Conservation (phyloP, 1,139 yeast genomes). For the Yamadazyma mexicana region DNA sequence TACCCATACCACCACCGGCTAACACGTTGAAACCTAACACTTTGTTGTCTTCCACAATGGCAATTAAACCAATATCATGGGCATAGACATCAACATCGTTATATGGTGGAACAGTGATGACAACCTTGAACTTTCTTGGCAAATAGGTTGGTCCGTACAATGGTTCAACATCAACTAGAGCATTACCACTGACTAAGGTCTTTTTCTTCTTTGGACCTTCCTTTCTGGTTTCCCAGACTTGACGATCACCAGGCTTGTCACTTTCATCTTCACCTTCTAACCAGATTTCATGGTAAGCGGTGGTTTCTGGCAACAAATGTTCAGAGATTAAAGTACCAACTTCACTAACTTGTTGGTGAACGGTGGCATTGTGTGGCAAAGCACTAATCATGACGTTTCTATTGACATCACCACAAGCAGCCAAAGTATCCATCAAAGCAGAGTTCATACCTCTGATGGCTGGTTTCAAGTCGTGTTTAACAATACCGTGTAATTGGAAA, state of each 20-base stretch:
- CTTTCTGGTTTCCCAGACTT: conserved; percentile 70
- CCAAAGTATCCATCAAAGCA: conserved; percentile 87
- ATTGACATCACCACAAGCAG: conserved; percentile 98
- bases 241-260: conserved; percentile 67
- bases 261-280: conserved; percentile 79
- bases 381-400: conserved; percentile 94
- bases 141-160: conserved; percentile 82
- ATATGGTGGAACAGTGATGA: conserved; percentile 93
- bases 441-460: conserved; percentile 93
- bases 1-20: conserved; percentile 99
- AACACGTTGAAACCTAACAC: conserved; percentile 80
- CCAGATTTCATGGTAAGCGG: conserved; percentile 98
- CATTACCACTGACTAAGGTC: conserved; percentile 83
- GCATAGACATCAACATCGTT: conserved; percentile 97
- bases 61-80: conserved; percentile 89
- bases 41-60: conserved; percentile 72
- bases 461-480: conserved; percentile 85
- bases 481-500: conserved; percentile 93
- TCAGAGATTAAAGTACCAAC: conserved; percentile 72
- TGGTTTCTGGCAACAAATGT: conserved; percentile 82
- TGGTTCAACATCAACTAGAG: conserved; percentile 85
- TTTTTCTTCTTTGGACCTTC: conserved; percentile 80
- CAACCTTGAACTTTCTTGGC: conserved; percentile 95
- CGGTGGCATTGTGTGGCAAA: conserved; percentile 77
- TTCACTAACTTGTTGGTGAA: conserved; percentile 72